Evolutionary conservation across 371 early-diverging fungal species (phyloP), one percentile per base, ranked within the genome.

Genomic region (Synchytrium microbalum): DNA sequence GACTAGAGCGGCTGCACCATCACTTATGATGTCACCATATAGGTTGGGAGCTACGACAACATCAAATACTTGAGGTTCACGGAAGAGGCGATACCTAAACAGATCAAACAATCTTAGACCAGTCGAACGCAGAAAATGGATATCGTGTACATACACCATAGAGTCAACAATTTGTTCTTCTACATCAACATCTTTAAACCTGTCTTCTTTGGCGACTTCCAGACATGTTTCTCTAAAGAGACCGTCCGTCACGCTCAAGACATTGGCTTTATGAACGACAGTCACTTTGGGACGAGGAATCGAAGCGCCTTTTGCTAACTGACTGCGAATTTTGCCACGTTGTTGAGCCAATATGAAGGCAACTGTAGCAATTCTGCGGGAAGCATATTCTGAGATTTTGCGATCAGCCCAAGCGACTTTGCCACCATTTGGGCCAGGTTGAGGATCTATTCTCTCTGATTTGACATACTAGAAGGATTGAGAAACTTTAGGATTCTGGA

Each of bases 191-290:
- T 70, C 70, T 38, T 72, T 66, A 65, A 78, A 84, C 64, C 75
- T 69, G 58, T 77, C 81, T 26, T 81, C 73, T 65, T 84, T 64
- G 2, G 65, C 62, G 56, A 92, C 92, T 29, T 74, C 82, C 66
- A 88, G 85, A 16, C 88, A 87, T 1, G 88, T 86, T 73, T 93
- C 93, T 64, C 95, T 87, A 86, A 91, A 96, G 71, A 96, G 81
- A 23, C 97, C 97, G 70, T 96, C 95, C 16, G 93, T 88, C 8
- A 94, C 77, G 63, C 87, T 87, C 67, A 96, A 78, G 10, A 97
- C 98, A 74, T 97, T 97, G 65, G 96, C 96, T 75, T 96, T 96
- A 86, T 96, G 97, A 33, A 94, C 91, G 63, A 92, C 86, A 1
- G 97, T 96, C 59, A 96, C 94, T 54, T 84, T 87, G 62, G 93